phyloP scores from a whole-genome alignment of 192 early-diverging fungal species.

The Podila horticola region DNA sequence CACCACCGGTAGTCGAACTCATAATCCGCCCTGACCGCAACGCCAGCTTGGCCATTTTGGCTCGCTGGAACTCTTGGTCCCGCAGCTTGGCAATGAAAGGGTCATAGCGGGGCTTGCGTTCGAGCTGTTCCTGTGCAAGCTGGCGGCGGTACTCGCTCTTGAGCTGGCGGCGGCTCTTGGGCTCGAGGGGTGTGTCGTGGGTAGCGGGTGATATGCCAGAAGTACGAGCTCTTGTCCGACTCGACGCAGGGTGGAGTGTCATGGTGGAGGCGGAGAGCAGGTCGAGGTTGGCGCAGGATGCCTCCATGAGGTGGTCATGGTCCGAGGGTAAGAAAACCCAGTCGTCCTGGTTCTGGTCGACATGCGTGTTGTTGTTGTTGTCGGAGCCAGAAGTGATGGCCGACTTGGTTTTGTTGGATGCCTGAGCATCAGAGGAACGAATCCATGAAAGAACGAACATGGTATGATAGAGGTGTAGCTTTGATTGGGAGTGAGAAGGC shows the following conservation, averaged over 20 bases:
- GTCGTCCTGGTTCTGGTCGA: slow-evolving; percentile 21
- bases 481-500: neutral
- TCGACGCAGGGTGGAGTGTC: slow-evolving; percentile 10
- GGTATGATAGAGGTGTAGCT: neutral
- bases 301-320: slow-evolving; percentile 29
- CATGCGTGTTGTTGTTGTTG: neutral
- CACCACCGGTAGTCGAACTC: slow-evolving; percentile 3
- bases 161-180: slow-evolving; percentile 38
- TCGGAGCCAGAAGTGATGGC: neutral
- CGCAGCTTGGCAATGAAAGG: slow-evolving; percentile 40
- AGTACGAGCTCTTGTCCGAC: neutral
- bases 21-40: slow-evolving; percentile 24
- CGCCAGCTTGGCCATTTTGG: slow-evolving; percentile 21
- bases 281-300: slow-evolving; percentile 37
- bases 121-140: slow-evolving; percentile 21
- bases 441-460: slow-evolving; percentile 48
- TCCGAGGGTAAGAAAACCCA: slow-evolving; percentile 45
- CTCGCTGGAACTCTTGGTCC: slow-evolving; percentile 26
- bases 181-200: neutral
- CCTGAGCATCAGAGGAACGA: slow-evolving; percentile 34
- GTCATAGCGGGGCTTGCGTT: slow-evolving; percentile 31
- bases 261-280: slow-evolving; percentile 37
- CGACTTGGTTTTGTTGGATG: slow-evolving; percentile 3
- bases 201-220: neutral
- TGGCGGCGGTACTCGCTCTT: slow-evolving; percentile 31